Evolutionary conservation across 208 protist genomes (phyloP), one percentile per base, ranked within the genome.

Genomic region (Kentomonas sorsogonicus): DNA sequence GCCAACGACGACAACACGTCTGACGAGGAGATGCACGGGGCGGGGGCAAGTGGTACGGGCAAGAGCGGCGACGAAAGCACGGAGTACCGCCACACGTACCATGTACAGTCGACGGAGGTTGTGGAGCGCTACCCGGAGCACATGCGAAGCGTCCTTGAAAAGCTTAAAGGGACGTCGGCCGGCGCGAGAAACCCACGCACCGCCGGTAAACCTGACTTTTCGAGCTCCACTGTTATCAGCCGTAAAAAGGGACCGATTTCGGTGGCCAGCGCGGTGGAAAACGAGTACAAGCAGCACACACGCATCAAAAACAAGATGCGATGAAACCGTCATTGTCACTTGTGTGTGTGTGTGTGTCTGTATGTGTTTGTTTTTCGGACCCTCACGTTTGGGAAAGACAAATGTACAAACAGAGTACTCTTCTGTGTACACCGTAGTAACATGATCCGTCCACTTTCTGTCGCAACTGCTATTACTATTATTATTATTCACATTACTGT

Each of bases 161-260:
- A 72, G 13, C 60, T 94, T 16, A 59, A 68, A 16, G 86, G 82
- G 10, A 47, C 6, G 5, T 3, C 3, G 2, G 22, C 7, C 38
- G 16, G 18, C 16, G 22, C 16, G 25, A 47, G 53, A 16, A 7
- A 34, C 16, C 0, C 16, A 6, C 3, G 38, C 4, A 7, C 36
- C 11, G 13, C 44, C 20, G 46, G 27, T 52, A 22, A 7, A 3
- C 36, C 11, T 16, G n/a, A 38, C n/a, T 34, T 34, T 3, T 30
- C 50, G 1, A 63, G 76, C 41, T 64, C 72, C 45, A 66, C 53
- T 15, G 75, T 94, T n/a, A 91, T 94, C 26, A 94, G 88, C 34
- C 77, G 88, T 16, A 83, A 77, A 43, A 72, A 79, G 13, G 88
- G 88, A 2, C 84, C 84, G 11, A 92, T 94, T 57, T 90, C 82